phyloP scores from a whole-genome alignment of 441 rosid species.

The Macaranga tanarius region DNA sequence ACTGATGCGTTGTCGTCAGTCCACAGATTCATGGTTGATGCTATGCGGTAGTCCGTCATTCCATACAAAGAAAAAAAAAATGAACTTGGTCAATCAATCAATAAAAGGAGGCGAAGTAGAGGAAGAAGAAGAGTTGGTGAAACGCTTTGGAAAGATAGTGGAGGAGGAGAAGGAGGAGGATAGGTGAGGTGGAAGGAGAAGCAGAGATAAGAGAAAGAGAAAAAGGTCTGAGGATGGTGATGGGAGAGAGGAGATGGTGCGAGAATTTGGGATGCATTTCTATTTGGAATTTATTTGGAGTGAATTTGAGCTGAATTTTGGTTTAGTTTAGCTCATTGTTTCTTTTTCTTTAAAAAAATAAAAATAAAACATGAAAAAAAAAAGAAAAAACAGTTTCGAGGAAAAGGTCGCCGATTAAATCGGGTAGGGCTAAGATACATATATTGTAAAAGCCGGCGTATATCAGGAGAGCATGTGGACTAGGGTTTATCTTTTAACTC shows the following conservation, averaged over 20 bases:
- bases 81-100: neutral
- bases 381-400: constrained; percentile 12
- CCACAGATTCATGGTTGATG: constrained; percentile 74
- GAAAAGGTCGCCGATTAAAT: constrained; percentile 35
- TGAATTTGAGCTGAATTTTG: constrained; percentile 41
- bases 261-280: constrained; percentile 29
- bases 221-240: neutral
- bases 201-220: neutral
- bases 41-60: constrained; percentile 55
- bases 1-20: constrained; percentile 75
- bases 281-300: constrained; percentile 43
- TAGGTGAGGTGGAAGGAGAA: neutral
- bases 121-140: neutral
- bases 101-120: neutral
- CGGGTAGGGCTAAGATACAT: constrained; percentile 13
- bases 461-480: neutral
- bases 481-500: neutral
- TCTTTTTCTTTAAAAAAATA: too few species aligned
- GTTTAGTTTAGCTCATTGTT: neutral
- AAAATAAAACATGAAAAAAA: neutral
- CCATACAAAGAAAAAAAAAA: constrained; percentile 13
- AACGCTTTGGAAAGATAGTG: neutral
- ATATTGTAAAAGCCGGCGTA: constrained; percentile 17
- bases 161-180: neutral
- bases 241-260: neutral